Conservation (phyloP, 73 alveolate species). For the Stentor roeselii region DNA sequence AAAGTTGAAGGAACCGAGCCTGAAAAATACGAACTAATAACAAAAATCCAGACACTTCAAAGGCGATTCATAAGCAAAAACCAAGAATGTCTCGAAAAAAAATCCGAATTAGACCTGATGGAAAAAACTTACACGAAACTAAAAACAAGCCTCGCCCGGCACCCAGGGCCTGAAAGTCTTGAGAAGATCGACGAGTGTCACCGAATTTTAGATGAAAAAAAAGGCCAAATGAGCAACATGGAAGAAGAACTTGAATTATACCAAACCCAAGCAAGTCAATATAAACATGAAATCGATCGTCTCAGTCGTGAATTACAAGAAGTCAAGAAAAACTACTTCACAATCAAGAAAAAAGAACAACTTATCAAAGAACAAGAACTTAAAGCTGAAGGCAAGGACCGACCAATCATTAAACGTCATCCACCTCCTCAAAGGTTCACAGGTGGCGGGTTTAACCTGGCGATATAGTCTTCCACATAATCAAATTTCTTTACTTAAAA, state of each 20-base stretch:
- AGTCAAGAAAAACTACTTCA: conserved; percentile 77
- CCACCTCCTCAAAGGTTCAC: conserved; percentile 81
- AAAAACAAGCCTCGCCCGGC: conserved; percentile 80
- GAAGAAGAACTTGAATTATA: conserved; percentile 91
- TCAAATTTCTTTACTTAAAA: too few species aligned
- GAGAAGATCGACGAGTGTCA: conserved; percentile 78
- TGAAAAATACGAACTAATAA: conserved; percentile 90
- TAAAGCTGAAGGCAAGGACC: conserved; percentile 40
- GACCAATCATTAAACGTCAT: conserved; percentile 47
- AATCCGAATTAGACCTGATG: conserved; percentile 73
- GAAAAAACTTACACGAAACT: conserved; percentile 81
- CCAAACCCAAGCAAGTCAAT: conserved; percentile 86
- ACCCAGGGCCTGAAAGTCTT: conserved; percentile 92
- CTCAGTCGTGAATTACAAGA: conserved; percentile 86
- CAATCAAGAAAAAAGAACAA: conserved; percentile 80
- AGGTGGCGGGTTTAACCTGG: conserved; percentile 86
- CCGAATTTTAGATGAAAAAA: conserved; percentile 81
- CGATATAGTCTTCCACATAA: conserved; percentile 28
- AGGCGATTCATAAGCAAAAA: conserved; percentile 90
- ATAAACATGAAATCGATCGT: conserved; percentile 89
- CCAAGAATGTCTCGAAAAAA: conserved; percentile 89
- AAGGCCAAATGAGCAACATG: conserved; percentile 89
- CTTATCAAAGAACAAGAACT: conserved; percentile 65
- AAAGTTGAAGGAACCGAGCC: conserved; percentile 97
- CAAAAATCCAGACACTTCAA: conserved; percentile 85